phyloP scores from a whole-genome alignment of 805 yeast species.

The Spathaspora boniae region DNA sequence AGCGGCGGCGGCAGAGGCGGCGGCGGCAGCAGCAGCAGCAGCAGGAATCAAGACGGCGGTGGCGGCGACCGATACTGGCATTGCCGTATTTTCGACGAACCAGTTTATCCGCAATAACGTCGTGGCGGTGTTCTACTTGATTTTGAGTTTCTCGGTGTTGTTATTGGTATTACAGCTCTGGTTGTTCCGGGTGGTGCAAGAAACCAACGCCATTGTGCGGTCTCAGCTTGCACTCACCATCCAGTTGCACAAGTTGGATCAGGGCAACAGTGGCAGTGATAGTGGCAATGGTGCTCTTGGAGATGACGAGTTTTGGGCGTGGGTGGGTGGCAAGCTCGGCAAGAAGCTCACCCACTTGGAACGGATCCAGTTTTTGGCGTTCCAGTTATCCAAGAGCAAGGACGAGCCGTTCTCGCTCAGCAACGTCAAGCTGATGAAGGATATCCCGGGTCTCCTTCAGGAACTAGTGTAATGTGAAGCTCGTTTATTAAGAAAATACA shows the following conservation, averaged over 20 bases:
- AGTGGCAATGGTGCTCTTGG: background rate
- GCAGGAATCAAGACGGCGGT: background rate
- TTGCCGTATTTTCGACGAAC: constrained; percentile 2
- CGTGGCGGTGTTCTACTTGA: constrained; percentile 15
- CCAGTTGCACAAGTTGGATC: constrained; percentile 11
- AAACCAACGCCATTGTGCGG: constrained; percentile 21
- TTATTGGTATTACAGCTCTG: constrained; percentile 20
- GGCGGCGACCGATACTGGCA: background rate
- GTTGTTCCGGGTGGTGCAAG: constrained; percentile 14
- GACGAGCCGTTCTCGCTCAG: no score
- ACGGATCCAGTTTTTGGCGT: constrained; percentile 18
- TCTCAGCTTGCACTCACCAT: constrained; percentile 18
- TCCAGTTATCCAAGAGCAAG: constrained; percentile 13
- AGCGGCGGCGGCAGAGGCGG: no score
- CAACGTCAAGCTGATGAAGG: no score
- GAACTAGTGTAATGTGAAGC: no score
- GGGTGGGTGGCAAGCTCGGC: constrained; percentile 15
- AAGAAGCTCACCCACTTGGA: constrained; percentile 16
- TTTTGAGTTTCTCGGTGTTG: constrained; percentile 18
- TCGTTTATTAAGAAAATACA: no score
- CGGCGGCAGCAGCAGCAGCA: no score
- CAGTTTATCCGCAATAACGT: constrained; percentile 12
- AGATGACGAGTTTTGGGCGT: constrained; percentile 18
- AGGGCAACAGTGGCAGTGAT: constrained; percentile 3
- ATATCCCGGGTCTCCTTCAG: no score